Evolutionary conservation across 495 filamentous ascomycete genomes (phyloP).

Genomic region (Hypoxylon rickii): DNA sequence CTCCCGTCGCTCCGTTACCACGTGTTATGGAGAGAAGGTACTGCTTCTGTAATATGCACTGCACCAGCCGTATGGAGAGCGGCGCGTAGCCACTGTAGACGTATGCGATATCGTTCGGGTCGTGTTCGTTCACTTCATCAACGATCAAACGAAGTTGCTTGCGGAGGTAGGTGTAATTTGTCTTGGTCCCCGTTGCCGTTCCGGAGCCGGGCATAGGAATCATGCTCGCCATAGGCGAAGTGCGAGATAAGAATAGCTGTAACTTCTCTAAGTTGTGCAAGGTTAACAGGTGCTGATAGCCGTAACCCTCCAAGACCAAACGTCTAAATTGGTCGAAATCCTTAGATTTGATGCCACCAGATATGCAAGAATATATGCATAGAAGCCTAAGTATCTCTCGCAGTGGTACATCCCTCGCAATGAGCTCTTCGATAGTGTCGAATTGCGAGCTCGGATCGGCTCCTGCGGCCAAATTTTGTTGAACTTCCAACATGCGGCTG

Average conservation of each 20-base stretch:
- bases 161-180: conserved; percentile 87
- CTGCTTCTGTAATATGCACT: conserved; percentile 90
- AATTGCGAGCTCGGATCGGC: conserved; percentile 86
- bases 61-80: conserved; percentile 89
- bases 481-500: conserved; percentile 84
- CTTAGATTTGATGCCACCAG: conserved; percentile 81
- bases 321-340: conserved; percentile 90
- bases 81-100: conserved; percentile 97
- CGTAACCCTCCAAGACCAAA: conserved; percentile 88
- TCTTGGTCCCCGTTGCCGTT: conserved; percentile 66
- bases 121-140: conserved; percentile 94
- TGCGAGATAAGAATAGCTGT: conserved; percentile 74
- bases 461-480: conserved; percentile 94
- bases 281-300: conserved; percentile 90
- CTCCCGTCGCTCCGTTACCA: conserved; percentile 54
- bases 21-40: conserved; percentile 72
- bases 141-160: conserved; percentile 86
- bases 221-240: conserved; percentile 70
- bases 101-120: conserved; percentile 96
- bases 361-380: conserved; percentile 89
- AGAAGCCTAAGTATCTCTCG: conserved; percentile 80
- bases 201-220: conserved; percentile 65
- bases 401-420: conserved; percentile 80
- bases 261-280: conserved; percentile 89
- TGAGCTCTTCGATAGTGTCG: conserved; percentile 89